phyloP scores from a whole-genome alignment of 2,329 filamentous ascomycete genomes.

The Colletotrichum karsti region DNA sequence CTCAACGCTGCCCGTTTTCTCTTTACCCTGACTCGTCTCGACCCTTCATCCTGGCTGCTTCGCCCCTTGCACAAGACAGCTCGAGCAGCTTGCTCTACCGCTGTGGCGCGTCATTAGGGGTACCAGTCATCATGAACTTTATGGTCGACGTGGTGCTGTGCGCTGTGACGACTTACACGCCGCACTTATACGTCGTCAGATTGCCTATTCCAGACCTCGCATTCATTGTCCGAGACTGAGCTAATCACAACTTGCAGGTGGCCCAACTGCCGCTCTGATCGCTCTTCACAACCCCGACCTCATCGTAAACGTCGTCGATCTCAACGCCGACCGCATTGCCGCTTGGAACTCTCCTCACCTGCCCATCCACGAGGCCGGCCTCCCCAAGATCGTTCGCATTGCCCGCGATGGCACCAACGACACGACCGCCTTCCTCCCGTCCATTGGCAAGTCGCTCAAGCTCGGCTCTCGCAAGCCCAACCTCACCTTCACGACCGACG shows the following conservation, averaged over 20 bases:
- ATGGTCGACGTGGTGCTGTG: no score
- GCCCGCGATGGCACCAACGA: constrained; percentile 66
- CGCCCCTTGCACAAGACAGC: not conserved
- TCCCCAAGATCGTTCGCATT: constrained; percentile 73
- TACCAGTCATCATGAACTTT: not conserved
- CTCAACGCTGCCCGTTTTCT: not conserved
- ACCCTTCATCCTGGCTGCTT: not conserved
- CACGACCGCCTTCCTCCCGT: constrained; percentile 48
- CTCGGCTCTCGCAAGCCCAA: constrained; percentile 65
- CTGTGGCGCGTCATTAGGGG: not conserved
- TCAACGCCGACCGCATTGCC: constrained; percentile 70
- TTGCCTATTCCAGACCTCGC: not conserved
- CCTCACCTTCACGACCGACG: constrained; percentile 77
- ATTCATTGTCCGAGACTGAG: not conserved
- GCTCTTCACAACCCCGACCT: constrained; percentile 78
- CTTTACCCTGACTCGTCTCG: not conserved
- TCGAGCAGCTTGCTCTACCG: not conserved
- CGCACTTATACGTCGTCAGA: not conserved
- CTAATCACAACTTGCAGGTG: constrained; percentile 55
- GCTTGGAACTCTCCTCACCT: constrained; percentile 79
- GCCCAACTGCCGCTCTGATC: constrained; percentile 78
- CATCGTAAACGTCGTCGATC: constrained; percentile 78
- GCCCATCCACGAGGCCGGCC: constrained; percentile 79
- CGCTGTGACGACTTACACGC: not conserved
- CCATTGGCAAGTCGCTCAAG: constrained; percentile 39